A percentile compares a stretch with the other conserved stretches of the same genome.
Conservation (phyloP, 2,329 filamentous ascomycete genomes). For the Sarocladium oryzae region DNA sequence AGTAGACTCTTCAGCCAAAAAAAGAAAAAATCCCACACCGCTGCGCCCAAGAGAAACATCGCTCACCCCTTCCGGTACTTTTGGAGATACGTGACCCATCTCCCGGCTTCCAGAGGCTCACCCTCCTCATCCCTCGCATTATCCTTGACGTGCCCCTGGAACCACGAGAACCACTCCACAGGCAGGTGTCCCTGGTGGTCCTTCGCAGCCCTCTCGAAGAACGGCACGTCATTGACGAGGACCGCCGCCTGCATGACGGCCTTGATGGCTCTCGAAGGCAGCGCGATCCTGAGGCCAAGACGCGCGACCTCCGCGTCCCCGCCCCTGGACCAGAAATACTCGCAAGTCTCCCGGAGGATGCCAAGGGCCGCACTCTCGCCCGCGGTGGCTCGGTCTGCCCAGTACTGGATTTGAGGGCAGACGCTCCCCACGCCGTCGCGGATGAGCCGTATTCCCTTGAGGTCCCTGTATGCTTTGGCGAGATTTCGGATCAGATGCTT, state of each 20-base stretch:
- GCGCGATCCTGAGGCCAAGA: neutral
- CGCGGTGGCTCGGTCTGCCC: too few relatives aligned
- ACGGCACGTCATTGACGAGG: too few relatives aligned
- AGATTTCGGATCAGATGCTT: neutral
- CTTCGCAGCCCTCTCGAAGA: neutral
- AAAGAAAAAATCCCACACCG: too few relatives aligned
- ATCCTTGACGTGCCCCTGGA: neutral
- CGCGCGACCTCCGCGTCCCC: too few relatives aligned
- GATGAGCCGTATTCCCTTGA: neutral
- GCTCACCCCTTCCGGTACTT: neutral
- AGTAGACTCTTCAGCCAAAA: too few relatives aligned
- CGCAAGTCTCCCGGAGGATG: neutral
- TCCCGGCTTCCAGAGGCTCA: too few relatives aligned
- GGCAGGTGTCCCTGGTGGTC: neutral
- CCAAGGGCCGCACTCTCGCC: neutral
- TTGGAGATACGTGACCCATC: neutral
- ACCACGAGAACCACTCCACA: neutral
- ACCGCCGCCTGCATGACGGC: neutral
- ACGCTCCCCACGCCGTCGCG: too few relatives aligned
- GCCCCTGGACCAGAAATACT: neutral
- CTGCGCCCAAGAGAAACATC: too few relatives aligned
- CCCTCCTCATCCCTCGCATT: neutral
- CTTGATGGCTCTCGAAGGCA: neutral
- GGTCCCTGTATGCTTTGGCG: neutral
- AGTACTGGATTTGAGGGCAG: neutral